Conservation (phyloP, 352 stramenopile genomes). For the Globisporangium parvum region DNA sequence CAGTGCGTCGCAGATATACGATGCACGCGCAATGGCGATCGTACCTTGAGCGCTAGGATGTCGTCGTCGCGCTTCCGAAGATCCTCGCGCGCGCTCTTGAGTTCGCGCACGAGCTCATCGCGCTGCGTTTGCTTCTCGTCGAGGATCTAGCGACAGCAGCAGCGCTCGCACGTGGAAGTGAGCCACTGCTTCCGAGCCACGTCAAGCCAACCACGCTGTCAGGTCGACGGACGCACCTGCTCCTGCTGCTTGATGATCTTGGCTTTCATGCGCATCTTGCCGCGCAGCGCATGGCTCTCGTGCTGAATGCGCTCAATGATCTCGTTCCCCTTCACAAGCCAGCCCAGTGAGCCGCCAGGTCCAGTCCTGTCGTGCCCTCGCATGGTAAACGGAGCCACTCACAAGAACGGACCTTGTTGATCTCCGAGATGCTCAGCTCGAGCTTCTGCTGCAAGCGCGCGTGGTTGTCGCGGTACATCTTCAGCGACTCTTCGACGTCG, state of each 20-base stretch:
- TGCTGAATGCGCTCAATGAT: constrained; percentile 88
- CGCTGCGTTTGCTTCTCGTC: constrained; percentile 76
- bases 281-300: constrained; percentile 68
- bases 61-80: constrained; percentile 67
- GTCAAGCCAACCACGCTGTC: not conserved
- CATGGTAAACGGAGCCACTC: too few relatives aligned
- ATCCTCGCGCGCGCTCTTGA: constrained; percentile 66
- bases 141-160: constrained; percentile 31
- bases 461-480: constrained; percentile 86
- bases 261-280: constrained; percentile 82
- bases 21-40: not conserved
- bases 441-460: constrained; percentile 81
- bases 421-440: constrained; percentile 85
- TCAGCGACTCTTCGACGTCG: constrained; percentile 81
- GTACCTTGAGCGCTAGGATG: constrained; percentile 49
- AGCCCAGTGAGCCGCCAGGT: too few relatives aligned
- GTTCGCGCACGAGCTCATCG: constrained; percentile 50
- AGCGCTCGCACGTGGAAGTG: not conserved
- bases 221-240: constrained; percentile 23
- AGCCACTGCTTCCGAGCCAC: not conserved
- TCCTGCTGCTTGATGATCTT: constrained; percentile 90
- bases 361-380: too few relatives aligned
- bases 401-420: constrained; percentile 85
- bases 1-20: not conserved
- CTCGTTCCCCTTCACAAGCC: constrained; percentile 61